Base-by-base conservation (phyloP, 75 land plant genomes). In the Selaginella moellendorffii region DNA sequence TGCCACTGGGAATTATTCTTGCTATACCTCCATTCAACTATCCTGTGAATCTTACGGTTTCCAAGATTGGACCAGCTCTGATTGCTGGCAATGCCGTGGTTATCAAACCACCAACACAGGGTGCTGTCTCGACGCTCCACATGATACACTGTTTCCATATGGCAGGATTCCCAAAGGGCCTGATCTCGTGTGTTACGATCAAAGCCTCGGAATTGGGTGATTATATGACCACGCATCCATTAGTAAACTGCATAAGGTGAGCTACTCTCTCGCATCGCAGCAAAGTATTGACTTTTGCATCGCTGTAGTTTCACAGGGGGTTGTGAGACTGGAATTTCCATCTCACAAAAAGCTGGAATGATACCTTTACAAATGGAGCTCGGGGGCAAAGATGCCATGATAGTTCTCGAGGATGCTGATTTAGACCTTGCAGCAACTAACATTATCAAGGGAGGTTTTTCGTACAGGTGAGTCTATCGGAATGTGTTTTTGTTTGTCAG, bases 1-100 rank as follows among this genome's bases (percentile, higher is more conserved):
- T 73, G 46, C 76, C 76, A 20, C 27, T 73, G 0, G 76, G 76
- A 14, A 71, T 73, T 2, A 42, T 73, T 21, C 76, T 73, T 27
- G 76, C 76, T 19, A 73, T 73, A 17, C 76, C 76, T 12, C 76
- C 76, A 1, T 73, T 73, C 72, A 73, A 73, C 26, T 73, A 73
- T 27, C 76, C 76, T 18, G 72, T 73, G 28, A 73, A 73, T 54
- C 65, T 73, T 22, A 46, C 76, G 0, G 76, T 73, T n/a, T 73
- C 76, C 2, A 73, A 73, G 31, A 62, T 73, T 29, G 76, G 18
- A 71, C n/a, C n/a, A n/a, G n/a, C n/a, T n/a, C n/a, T n/a, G n/a
- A n/a, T n/a, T n/a, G n/a, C n/a, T n/a, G n/a, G 76, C 0, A 72
- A 72, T 67, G 70, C 75, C 18, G 70, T 72, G 27, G 75, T 72